Conservation (phyloP, 495 filamentous ascomycete species). For the Penicillium simplicissimum region DNA sequence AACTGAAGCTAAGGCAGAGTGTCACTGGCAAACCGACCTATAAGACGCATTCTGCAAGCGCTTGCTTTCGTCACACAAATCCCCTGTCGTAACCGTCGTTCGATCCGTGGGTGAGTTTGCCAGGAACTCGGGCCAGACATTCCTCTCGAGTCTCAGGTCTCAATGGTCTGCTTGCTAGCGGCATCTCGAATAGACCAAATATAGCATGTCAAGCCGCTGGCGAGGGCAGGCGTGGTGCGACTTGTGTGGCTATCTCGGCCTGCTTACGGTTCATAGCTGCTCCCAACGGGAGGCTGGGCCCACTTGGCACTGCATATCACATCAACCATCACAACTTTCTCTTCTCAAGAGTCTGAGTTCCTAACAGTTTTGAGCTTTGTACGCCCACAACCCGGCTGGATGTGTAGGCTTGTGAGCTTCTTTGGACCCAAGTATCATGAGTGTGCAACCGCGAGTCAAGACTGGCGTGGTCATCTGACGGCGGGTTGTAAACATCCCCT, state of each 20-base stretch:
- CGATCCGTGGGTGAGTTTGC: background rate
- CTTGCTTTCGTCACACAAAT: constrained; percentile 31
- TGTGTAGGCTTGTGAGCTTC: background rate
- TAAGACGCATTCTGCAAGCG: constrained; percentile 38
- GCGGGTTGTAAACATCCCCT: constrained; percentile 14
- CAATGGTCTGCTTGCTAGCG: background rate
- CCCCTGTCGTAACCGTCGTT: background rate
- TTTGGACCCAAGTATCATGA: background rate
- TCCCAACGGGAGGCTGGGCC: background rate
- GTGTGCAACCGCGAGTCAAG: constrained; percentile 10
- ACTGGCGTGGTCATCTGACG: constrained; percentile 23
- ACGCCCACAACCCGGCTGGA: background rate
- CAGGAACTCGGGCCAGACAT: background rate
- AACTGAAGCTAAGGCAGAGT: constrained; percentile 18
- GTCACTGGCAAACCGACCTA: constrained; percentile 25
- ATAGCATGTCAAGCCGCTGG: background rate
- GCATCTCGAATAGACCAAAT: background rate
- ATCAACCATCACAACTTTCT: constrained; percentile 6
- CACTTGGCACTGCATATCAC: constrained; percentile 16
- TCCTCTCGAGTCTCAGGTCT: background rate
- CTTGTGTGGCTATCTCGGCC: background rate
- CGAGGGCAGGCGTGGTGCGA: background rate
- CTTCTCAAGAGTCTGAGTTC: background rate
- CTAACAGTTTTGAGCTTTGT: background rate
- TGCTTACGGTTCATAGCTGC: background rate